Base-by-base conservation (phyloP, 2,329 filamentous ascomycete species). In the Fusarium pseudograminearum region DNA sequence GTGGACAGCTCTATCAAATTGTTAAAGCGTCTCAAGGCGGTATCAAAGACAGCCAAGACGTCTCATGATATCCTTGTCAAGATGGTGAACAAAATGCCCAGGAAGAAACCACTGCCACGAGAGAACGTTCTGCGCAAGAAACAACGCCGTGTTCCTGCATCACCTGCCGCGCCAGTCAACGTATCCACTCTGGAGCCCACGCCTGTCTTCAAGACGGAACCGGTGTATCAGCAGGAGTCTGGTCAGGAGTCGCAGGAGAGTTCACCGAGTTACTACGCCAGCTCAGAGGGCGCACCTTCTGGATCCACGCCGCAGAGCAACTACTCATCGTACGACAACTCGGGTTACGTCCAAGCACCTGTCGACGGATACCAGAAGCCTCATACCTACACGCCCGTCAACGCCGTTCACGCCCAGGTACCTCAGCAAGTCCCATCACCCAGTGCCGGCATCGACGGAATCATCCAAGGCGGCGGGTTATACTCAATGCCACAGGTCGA, bases 1-100 rank as follows among this genome's bases (percentile, higher is more conserved):
- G 81, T 86, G 50, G 69, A 75, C 6, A 71, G 73, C 7, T 76
- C 80, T 0, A 73, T 81, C 11, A 70, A 64, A 5, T 67, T 81
- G 59, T 67, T 83, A 18, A 72, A 75, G 36, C 72, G 71, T 22
- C 67, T 80, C 3, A 76, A 76, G 22, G 57, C 56, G 16, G 62
- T 80, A 4, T 80, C 79, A 3, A 74, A 72, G 50, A 79, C 78
- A 3, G 78, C 79, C 7, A 79, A 76, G 46, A 76, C 75, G 4
- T 80, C 78, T 2, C 75, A 80, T 28, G 74, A 79, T 20, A 76
- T 81, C 14, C 73, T 81, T 5, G 59, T 70, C 11, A 73, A 73
- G 26, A 74, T 79, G 41, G 76, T 67, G 2, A 70, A 69, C 20
- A 75, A 77, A 22, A 65, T 79, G 45, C 77, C 77, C 1, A 73